phyloP scores from a whole-genome alignment of 805 yeast species.

The Wickerhamomyces bisporus region DNA sequence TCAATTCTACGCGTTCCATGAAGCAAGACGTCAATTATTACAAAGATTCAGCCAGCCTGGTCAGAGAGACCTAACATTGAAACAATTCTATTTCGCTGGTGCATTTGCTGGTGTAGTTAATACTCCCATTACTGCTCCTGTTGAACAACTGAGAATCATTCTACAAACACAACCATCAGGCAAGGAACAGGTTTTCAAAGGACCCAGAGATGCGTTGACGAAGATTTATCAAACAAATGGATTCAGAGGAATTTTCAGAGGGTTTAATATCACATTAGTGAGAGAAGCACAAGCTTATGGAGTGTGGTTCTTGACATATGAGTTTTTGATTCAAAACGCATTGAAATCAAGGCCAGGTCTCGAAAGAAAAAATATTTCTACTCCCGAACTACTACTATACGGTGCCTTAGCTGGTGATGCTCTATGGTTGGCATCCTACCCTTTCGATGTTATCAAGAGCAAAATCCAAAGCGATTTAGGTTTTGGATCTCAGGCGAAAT shows the following conservation, averaged over 20 bases:
- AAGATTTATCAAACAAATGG: conserved; percentile 80
- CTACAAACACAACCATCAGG: conserved; percentile 69
- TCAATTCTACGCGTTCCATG: conserved; percentile 91
- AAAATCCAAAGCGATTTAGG: conserved; percentile 63
- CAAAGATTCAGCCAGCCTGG: conserved; percentile 32
- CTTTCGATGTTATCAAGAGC: conserved; percentile 88
- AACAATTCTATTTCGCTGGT: conserved; percentile 81
- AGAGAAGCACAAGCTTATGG: conserved; percentile 91
- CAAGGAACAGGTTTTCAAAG: conserved; percentile 40
- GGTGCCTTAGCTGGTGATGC: conserved; percentile 93
- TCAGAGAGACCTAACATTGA: conserved; percentile 39
- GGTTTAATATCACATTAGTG: conserved; percentile 71
- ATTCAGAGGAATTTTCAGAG: conserved; percentile 72
- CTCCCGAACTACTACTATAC: conserved; percentile 77
- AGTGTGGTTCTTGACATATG: conserved; percentile 83
- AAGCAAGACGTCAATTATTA: conserved; percentile 67
- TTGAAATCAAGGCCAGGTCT: conserved; percentile 26
- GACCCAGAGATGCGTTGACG: conserved; percentile 77
- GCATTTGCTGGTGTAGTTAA: conserved; percentile 89
- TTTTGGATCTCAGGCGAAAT: conserved; percentile 40
- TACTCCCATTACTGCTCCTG: conserved; percentile 87
- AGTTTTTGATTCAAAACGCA: conserved; percentile 65
- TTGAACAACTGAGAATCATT: conserved; percentile 90
- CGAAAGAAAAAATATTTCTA: conserved; percentile 67
- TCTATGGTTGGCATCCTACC: conserved; percentile 81